Evolutionary conservation across 2,329 filamentous ascomycete genomes (phyloP), one percentile per base, ranked within the genome.

Genomic region (Diaporthe eres): DNA sequence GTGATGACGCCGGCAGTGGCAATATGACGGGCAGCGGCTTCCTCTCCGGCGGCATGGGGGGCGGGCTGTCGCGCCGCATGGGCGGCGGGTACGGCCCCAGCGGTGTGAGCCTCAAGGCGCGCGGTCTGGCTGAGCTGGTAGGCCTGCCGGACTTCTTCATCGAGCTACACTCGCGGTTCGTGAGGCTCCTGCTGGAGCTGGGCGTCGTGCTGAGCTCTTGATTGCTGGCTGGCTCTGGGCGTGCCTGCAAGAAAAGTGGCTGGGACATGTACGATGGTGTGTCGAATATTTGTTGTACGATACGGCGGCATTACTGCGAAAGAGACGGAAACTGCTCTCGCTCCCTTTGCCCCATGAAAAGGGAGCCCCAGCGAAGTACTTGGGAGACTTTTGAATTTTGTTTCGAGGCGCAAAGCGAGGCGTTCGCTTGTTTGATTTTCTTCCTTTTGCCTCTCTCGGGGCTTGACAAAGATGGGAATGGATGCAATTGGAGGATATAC

Each of bases 111-210:
- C 86, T 89, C 57, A 91, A 89, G 78, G 88, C 91, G 53, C 88
- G 90, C 55, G 91, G 92, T 3, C 84, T 94, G 67, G 90, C 92
- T 0, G 92, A 94, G 83, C 85, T 94, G 55, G 90, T 93, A 39
- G 92, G 92, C 28, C 85, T 91, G 79, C 91, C 92, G 6, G 92
- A 93, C 80, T 92, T 94, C 80, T 94, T 94, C 78, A 90, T 93
- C 74, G 89, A 93, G 84, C 83, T 94, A 76, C 92, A 94, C 81
- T 85, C 87, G 53, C 87, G 88, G 77, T 94, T 94, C 80, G 92
- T 93, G 37, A 87, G 88, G 80, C 85, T 94, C 55, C 84, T 93
- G 71, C 85, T 92, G 22, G 90, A 93, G 81, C 85, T 92, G 39
- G 88, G 89, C 22, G 87, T 90, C 17, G 87, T 88, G 34, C 81